Conservation (phyloP, 768 basidiomycete species). For the Sporobolomyces roseus region DNA sequence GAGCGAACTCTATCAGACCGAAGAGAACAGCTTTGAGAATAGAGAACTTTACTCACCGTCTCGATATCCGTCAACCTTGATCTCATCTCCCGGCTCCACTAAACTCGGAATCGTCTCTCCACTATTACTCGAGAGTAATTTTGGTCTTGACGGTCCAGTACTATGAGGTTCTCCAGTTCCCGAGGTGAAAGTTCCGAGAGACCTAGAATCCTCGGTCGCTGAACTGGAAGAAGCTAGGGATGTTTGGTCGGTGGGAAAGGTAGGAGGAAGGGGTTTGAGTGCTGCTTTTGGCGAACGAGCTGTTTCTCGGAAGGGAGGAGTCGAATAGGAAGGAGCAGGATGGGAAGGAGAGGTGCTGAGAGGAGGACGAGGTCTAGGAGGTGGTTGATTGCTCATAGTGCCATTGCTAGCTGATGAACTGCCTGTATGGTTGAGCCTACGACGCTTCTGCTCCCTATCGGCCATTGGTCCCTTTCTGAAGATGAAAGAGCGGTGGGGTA, state of each 20-base stretch:
- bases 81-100: constrained; percentile 25
- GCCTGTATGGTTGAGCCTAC: neutral
- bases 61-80: constrained; percentile 29
- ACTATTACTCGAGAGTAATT: neutral
- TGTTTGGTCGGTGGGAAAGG: neutral
- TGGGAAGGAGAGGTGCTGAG: constrained; percentile 2
- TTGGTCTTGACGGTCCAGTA: neutral
- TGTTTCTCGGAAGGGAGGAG: constrained; percentile 6
- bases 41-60: constrained; percentile 22
- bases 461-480: neutral
- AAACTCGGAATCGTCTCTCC: neutral
- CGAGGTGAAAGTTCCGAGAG: neutral
- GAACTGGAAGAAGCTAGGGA: neutral
- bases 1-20: neutral
- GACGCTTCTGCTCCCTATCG: constrained; percentile 13
- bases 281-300: neutral
- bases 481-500: neutral
- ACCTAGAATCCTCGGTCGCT: neutral
- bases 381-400: neutral
- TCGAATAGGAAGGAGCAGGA: neutral
- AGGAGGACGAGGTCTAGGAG: neutral
- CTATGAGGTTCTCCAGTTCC: neutral
- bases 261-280: neutral
- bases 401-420: neutral
- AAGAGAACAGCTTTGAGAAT: neutral